phyloP scores from a whole-genome alignment of 495 filamentous ascomycete species.

The Lepraria neglecta region DNA sequence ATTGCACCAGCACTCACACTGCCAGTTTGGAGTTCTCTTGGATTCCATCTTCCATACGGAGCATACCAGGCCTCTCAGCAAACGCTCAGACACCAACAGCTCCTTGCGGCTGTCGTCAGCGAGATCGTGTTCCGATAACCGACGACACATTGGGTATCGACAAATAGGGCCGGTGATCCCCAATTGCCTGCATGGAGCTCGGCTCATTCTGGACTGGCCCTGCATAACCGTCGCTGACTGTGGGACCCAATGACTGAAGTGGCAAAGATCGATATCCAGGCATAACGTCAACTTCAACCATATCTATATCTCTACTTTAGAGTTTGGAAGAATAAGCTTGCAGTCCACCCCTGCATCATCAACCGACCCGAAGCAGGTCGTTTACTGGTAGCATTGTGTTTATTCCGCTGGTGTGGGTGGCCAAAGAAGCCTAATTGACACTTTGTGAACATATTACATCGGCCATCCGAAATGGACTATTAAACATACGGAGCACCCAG shows the following conservation, averaged over 20 bases:
- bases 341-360: slow-evolving; percentile 2
- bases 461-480: slow-evolving; percentile 5
- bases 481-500: neutral
- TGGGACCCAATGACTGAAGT: slow-evolving; percentile 20
- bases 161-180: slow-evolving; percentile 15
- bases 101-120: slow-evolving; percentile 19
- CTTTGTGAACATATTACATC: slow-evolving; percentile 4
- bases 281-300: slow-evolving; percentile 13
- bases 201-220: slow-evolving; percentile 8
- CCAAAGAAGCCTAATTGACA: slow-evolving; percentile 2
- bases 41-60: neutral
- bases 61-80: neutral
- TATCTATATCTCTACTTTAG: slow-evolving; percentile 4
- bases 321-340: slow-evolving; percentile 1
- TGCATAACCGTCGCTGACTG: slow-evolving; percentile 18
- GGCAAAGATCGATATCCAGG: slow-evolving; percentile 16
- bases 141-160: slow-evolving; percentile 12
- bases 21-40: too few species aligned
- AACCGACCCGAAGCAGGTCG: neutral
- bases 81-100: slow-evolving; percentile 15
- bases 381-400: neutral
- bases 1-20: neutral
- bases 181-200: slow-evolving; percentile 16
- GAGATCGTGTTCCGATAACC: slow-evolving; percentile 23
- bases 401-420: slow-evolving; percentile 6